These are phyloP conservation scores for Ambrosia hybrid DNA, from an alignment of 140 eudicot genomes.

Conservation along the genomic window DNA sequence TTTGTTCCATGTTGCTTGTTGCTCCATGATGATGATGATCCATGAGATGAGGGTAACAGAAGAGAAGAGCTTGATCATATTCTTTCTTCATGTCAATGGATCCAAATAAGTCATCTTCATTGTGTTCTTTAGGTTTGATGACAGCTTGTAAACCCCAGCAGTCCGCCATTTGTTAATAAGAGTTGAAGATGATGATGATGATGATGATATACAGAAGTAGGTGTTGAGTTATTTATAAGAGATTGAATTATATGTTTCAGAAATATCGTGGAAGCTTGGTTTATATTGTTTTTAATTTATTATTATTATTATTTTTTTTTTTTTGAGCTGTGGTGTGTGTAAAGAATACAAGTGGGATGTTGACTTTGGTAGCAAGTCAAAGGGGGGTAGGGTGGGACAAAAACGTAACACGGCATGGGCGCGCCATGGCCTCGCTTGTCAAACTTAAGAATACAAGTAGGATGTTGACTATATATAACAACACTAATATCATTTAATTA, in stretches of 20 bases:
- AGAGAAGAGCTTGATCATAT: conserved; percentile 42
- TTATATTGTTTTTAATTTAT: neutral
- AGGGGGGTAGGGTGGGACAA: conserved; percentile 26
- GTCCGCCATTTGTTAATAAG: conserved; percentile 18
- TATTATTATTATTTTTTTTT: too few species aligned
- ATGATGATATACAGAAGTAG: conserved; percentile 7
- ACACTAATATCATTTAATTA: too few species aligned
- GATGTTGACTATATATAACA: too few species aligned
- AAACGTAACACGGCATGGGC: conserved; percentile 40
- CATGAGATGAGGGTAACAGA: conserved; percentile 36
- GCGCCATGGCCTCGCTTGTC: conserved; percentile 27
- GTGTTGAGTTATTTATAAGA: conserved; percentile 26
- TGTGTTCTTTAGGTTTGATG: conserved; percentile 18
- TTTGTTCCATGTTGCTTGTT: neutral
- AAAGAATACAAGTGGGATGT: conserved; percentile 39
- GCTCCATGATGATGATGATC: conserved; percentile 10
- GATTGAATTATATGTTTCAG: conserved; percentile 9
- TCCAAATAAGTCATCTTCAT: conserved; percentile 20
- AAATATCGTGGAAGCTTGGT: conserved; percentile 36
- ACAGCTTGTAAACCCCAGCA: conserved; percentile 33
- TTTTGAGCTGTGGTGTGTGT: conserved; percentile 21
- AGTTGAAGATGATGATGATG: conserved; percentile 6
- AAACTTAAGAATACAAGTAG: conserved; percentile 1
- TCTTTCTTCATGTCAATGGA: conserved; percentile 33
- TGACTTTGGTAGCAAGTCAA: conserved; percentile 64